phyloP scores from a whole-genome alignment of 805 yeast species.

The Hanseniaspora occidentalis region DNA sequence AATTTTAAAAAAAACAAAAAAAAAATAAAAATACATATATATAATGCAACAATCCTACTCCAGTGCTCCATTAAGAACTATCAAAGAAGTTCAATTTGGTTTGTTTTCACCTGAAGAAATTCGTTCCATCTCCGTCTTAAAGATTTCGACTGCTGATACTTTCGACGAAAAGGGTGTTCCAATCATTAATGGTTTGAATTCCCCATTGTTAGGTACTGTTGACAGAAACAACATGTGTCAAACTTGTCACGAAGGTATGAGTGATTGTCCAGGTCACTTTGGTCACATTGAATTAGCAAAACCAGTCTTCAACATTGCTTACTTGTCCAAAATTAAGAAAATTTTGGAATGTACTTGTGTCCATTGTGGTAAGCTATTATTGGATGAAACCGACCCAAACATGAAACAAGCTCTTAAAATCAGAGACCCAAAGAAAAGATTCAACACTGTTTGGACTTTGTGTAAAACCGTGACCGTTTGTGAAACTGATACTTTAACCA shows the following conservation, averaged over 20 bases:
- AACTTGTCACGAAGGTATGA: slow-evolving; percentile 99
- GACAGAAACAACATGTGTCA: slow-evolving; percentile 97
- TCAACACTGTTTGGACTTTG: slow-evolving; percentile 90
- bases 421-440: slow-evolving; percentile 89
- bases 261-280: slow-evolving; percentile 98
- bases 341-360: slow-evolving; percentile 94
- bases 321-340: slow-evolving; percentile 85
- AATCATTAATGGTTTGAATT: slow-evolving; percentile 92
- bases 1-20: slow-evolving; percentile 3
- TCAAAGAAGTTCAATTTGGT: slow-evolving; percentile 98
- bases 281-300: slow-evolving; percentile 98
- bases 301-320: slow-evolving; percentile 97
- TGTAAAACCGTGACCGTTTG: slow-evolving; percentile 91
- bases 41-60: slow-evolving; percentile 52
- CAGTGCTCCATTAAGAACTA: slow-evolving; percentile 95
- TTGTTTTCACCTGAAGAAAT: slow-evolving; percentile 94
- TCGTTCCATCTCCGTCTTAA: slow-evolving; percentile 95
- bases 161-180: slow-evolving; percentile 97
- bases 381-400: slow-evolving; percentile 58
- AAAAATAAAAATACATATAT: slow-evolving; percentile 4
- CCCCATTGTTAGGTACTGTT: slow-evolving; percentile 93
- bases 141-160: slow-evolving; percentile 97
- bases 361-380: slow-evolving; percentile 91
- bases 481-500: slow-evolving; percentile 71
- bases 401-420: slow-evolving; percentile 84